Evolutionary conservation across 495 filamentous ascomycete genomes (phyloP), one percentile per base, ranked within the genome.

Genomic region (Podospora didyma): DNA sequence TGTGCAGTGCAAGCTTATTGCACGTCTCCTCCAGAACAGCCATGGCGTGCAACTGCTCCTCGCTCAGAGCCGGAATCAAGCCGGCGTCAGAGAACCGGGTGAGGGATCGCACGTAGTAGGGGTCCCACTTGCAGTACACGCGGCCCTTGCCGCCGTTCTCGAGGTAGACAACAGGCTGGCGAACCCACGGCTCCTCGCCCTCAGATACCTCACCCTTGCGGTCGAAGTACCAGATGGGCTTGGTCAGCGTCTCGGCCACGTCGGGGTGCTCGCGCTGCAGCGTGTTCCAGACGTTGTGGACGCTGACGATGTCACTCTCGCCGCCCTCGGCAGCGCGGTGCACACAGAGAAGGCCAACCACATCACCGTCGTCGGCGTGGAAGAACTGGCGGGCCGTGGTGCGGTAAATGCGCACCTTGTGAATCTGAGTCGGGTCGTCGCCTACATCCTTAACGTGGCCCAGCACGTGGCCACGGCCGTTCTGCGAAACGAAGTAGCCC

Each of bases 141-240:
- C 79, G 58, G 2, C 65, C 64, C 58, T 71, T 62, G 42, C 68
- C 67, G 5, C 74, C 72, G 11, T 69, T 78, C 69, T 82, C 90
- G 2, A 92, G 74, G 67, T 90, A 95, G 39, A 96, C 78, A 2
- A 96, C 83, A 23, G 82, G 80, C 21, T 84, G 84, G 28, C 81
- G 79, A 66, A 93, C 88, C 64, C 82, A 96, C 51, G 86, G 84
- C 37, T 92, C 83, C 71, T 96, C 76, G 24, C 88, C 90, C 37
- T 78, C 75, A 34, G 80, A 85, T 2, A 80, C 84, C 74, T 96
- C 92, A 44, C 92, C 92, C 72, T 96, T 96, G 58, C 91, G 89
- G 69, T 96, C 92, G 66, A 96, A 94, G 73, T 94, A 95, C 91
- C 92, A 96, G 62, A 88, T 84, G 0, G 90, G 89, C 56, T 84